Percentiles rank a stretch among this genome's conserved stretches.
phyloP scores from a whole-genome alignment of 2,329 filamentous ascomycete species.

The Pezicula neosporulosa region DNA sequence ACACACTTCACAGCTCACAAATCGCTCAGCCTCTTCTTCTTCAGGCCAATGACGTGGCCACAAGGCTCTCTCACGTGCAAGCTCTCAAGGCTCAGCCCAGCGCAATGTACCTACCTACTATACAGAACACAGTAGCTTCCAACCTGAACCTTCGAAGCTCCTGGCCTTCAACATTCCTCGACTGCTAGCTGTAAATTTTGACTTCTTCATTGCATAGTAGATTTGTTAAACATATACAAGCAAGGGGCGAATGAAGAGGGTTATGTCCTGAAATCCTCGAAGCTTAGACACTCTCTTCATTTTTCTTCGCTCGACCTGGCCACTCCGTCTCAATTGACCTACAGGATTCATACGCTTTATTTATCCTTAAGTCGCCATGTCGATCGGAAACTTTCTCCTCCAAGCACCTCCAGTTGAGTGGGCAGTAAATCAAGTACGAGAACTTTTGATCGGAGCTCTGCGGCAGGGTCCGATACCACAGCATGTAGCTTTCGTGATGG shows the following conservation, averaged over 20 bases:
- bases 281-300: neutral
- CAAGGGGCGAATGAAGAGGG: no score
- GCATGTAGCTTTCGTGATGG: constrained; percentile 99
- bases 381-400: constrained; percentile 42
- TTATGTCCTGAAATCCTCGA: neutral
- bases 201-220: neutral
- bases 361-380: neutral
- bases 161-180: neutral
- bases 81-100: no score
- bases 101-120: neutral
- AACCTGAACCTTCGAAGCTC: neutral
- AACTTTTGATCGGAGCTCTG: constrained; percentile 83
- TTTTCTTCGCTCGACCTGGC: neutral
- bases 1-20: no score
- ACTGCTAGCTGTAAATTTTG: neutral
- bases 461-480: constrained; percentile 88
- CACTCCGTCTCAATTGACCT: no score
- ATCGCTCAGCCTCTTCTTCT: neutral
- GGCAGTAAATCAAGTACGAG: constrained; percentile 73
- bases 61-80: neutral
- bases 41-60: neutral
- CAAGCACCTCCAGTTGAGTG: constrained; percentile 91
- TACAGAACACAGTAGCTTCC: neutral
- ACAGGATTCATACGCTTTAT: neutral
- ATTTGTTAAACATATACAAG: no score